These are phyloP conservation scores for Phyllosticta ampelicida DNA, from an alignment of 2,329 filamentous ascomycete genomes.

Conservation along the genomic window DNA sequence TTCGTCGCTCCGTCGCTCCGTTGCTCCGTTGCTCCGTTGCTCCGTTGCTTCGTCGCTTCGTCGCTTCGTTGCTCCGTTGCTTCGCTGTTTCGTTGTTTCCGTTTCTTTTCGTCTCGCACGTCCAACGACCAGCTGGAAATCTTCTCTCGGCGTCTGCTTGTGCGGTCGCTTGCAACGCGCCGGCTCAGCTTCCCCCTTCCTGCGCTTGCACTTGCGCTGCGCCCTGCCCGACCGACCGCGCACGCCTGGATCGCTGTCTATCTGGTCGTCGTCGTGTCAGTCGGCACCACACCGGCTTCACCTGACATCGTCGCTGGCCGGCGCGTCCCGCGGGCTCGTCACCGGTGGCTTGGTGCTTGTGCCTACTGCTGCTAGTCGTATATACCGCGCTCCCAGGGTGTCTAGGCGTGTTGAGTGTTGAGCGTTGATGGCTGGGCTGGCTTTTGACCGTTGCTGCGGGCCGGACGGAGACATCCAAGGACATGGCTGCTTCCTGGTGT, in stretches of 20 bases:
- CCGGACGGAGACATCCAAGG: neutral
- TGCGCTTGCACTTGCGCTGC: neutral
- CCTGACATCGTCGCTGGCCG: neutral
- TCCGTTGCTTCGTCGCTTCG: no score
- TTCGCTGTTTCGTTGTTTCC: neutral
- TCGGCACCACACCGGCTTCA: neutral
- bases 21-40: no score
- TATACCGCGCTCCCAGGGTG: no score
- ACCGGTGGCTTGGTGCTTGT: no score
- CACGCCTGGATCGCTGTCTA: neutral
- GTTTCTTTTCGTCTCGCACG: neutral
- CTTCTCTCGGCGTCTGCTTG: neutral
- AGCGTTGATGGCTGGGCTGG: no score
- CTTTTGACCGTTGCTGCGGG: neutral
- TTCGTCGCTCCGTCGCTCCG: no score
- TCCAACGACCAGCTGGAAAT: neutral
- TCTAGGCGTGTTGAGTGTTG: no score
- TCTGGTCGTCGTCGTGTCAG: neutral
- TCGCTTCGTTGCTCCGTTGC: no score
- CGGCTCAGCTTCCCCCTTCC: neutral
- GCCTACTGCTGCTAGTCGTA: no score
- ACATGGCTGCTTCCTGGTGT: neutral
- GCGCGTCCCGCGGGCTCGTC: neutral
- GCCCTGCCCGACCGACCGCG: neutral
- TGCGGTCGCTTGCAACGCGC: neutral